Evolutionary conservation across 768 basidiomycete genomes (phyloP).

Genomic region (Tulasnella calospora): DNA sequence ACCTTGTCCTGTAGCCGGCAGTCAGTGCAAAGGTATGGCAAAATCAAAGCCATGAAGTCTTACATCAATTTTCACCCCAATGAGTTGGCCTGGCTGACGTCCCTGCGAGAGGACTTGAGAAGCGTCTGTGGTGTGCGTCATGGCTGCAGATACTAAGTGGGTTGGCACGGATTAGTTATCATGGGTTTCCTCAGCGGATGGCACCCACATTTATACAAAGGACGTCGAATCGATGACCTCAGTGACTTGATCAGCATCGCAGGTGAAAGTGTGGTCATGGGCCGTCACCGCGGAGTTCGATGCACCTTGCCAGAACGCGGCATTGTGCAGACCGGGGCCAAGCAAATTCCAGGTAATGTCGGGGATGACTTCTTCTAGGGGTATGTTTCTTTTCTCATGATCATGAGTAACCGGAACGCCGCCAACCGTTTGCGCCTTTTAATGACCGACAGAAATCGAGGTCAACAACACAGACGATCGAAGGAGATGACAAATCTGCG

Average conservation of each 20-base stretch:
- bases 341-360: neutral
- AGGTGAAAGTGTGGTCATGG: neutral
- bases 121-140: neutral
- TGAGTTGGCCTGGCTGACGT: neutral
- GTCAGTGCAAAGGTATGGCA: neutral
- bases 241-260: neutral
- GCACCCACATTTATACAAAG: neutral
- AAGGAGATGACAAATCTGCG: neutral
- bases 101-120: neutral
- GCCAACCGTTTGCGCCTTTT: neutral
- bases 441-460: neutral
- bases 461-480: neutral
- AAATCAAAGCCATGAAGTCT: neutral
- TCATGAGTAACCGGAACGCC: neutral
- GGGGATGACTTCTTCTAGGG: neutral
- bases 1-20: neutral
- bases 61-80: constrained; percentile 4
- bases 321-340: neutral
- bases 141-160: neutral
- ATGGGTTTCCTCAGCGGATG: neutral
- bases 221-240: neutral
- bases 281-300: neutral
- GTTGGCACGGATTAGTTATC: neutral
- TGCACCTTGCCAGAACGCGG: neutral
- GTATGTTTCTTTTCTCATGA: neutral